Evolutionary conservation across 257 asterid genomes (phyloP), one percentile per base, ranked within the genome.

Genomic region (Paraleonurus japonicus): DNA sequence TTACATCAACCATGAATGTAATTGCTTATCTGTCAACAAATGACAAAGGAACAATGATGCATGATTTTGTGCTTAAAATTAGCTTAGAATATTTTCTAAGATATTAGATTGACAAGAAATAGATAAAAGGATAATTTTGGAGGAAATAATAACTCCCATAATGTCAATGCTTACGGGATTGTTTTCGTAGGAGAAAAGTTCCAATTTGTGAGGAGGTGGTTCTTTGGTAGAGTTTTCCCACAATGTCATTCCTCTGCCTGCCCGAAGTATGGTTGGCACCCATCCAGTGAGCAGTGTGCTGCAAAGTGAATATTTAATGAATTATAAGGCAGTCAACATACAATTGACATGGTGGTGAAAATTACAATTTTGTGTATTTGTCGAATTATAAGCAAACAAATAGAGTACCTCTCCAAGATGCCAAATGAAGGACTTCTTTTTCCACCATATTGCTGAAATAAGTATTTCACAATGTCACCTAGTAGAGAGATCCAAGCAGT

Each of bases 191-290:
- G 97, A 86, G 78, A 83, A 90, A 66, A 88, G 95, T 73, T 90
- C 93, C 85, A 90, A 75, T 61, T 83, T 88, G 55, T 28, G 71
- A 2, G 82, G 73, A 37, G 94, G 95, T 13, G 82, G 74, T 76
- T 85, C 94, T 66, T 78, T 81, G 32, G 35, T 65, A n/a, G 93
- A 80, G 61, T 83, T 82, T 32, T 78, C 80, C 95, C 97, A 90
- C 45, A 86, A 76, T 60, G 95, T 79, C 97, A 90, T 86, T 79
- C 95, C 97, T 71, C 91, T 85, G 78, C 97, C 97, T 30, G 92
- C 93, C 81, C 95, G 87, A 43, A 90, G 88, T 76, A 90, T 76
- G 61, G 97, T 90, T n/a, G 97, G 97, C 75, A 90, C 77, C 97
- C 97, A 90, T 64, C 97, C 95, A 4, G 97, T 85, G 71, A 88